A percentile compares a stretch with the other conserved stretches of the same genome.
Conservation (phyloP, 176 grass and related monocot genomes). For the Typha latifolia region DNA sequence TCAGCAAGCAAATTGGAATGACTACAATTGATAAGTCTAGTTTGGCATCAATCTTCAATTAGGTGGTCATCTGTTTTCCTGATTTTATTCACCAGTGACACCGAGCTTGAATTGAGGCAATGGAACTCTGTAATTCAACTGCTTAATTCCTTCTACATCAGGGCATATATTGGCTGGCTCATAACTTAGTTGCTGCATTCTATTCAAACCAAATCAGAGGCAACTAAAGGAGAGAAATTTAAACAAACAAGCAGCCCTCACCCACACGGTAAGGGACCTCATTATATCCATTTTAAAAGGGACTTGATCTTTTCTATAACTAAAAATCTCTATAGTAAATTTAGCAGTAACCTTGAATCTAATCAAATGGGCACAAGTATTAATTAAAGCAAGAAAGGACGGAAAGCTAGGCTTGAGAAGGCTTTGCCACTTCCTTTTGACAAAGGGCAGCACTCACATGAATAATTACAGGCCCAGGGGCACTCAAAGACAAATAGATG, state of each 20-base stretch:
- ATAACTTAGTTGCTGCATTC: not conserved
- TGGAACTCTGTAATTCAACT: not conserved
- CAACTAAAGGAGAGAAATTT: not conserved
- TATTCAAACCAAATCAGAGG: not conserved
- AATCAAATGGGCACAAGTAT: not conserved
- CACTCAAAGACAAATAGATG: not conserved
- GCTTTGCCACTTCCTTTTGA: constrained; percentile 4
- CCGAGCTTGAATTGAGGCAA: too few species aligned
- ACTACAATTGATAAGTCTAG: not conserved
- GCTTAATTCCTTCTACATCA: not conserved
- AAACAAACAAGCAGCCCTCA: not conserved
- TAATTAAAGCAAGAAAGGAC: not conserved
- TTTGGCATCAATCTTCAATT: not conserved
- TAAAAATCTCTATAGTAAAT: not conserved
- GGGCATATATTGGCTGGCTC: not conserved
- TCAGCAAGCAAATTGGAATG: not conserved
- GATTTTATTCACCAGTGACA: too few species aligned
- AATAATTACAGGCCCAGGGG: constrained; percentile 3
- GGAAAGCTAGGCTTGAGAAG: not conserved
- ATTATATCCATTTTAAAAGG: not conserved
- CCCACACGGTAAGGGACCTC: not conserved
- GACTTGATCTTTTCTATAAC: not conserved
- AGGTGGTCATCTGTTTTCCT: too few species aligned
- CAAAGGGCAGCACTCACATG: not conserved
- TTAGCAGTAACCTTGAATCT: not conserved